phyloP scores from a whole-genome alignment of 495 filamentous ascomycete species.

The Letharia lupina region DNA sequence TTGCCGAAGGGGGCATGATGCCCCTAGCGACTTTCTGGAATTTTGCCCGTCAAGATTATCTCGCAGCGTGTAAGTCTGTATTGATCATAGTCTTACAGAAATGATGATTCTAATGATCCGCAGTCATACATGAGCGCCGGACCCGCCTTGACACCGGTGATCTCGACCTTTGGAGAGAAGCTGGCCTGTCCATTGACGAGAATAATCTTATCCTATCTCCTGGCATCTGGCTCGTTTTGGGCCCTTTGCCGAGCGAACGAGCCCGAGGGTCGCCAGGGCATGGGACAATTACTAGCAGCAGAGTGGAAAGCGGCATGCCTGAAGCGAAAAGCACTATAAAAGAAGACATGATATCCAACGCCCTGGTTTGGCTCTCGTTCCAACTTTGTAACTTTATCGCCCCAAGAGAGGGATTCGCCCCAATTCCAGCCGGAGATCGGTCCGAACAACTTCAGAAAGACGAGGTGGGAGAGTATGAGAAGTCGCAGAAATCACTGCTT shows the following conservation, averaged over 20 bases:
- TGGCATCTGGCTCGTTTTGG: background rate
- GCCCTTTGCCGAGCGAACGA: background rate
- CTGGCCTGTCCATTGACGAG: slow-evolving; percentile 49
- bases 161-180: slow-evolving; percentile 51
- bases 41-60: slow-evolving; percentile 56
- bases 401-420: slow-evolving; percentile 41
- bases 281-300: slow-evolving; percentile 34
- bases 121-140: slow-evolving; percentile 53
- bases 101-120: background rate
- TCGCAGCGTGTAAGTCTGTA: slow-evolving; percentile 49
- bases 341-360: slow-evolving; percentile 56
- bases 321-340: slow-evolving; percentile 43
- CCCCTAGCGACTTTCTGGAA: slow-evolving; percentile 59
- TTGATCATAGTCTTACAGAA: background rate
- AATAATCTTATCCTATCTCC: slow-evolving; percentile 43
- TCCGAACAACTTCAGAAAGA: background rate
- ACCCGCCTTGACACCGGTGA: slow-evolving; percentile 56
- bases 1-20: slow-evolving; percentile 57
- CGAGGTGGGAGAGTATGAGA: slow-evolving; percentile 36
- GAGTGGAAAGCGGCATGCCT: slow-evolving; percentile 35
- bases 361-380: slow-evolving; percentile 53
- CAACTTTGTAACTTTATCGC: slow-evolving; percentile 57
- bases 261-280: background rate
- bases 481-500: slow-evolving; percentile 45
- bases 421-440: slow-evolving; percentile 22